A percentile compares a stretch with the other conserved stretches of the same genome.
These are phyloP conservation scores for Diospyros lotus DNA, from an alignment of 148 eudicot species.

Conservation along the genomic window DNA sequence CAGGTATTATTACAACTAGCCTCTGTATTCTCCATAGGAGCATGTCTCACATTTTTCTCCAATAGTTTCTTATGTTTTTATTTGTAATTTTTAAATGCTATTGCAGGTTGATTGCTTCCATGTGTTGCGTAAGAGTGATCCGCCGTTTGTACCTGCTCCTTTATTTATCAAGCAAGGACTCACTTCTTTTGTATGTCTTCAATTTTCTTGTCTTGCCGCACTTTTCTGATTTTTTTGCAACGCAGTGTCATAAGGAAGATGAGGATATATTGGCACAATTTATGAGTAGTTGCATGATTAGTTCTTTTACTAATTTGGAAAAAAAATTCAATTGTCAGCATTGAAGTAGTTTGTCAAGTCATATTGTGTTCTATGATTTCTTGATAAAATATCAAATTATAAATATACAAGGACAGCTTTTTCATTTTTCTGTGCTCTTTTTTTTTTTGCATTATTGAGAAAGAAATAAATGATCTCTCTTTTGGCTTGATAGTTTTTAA, in stretches of 20 bases:
- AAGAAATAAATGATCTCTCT: neutral
- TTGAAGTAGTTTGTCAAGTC: neutral
- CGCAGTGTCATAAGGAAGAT: neutral
- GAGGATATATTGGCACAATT: neutral
- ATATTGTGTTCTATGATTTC: neutral
- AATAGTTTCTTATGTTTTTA: neutral
- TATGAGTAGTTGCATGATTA: neutral
- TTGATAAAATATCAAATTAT: neutral
- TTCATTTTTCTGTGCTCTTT: no score
- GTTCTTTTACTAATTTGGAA: neutral
- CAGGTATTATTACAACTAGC: no score
- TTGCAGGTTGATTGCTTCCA: slow-evolving; percentile 94
- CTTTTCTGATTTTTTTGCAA: neutral
- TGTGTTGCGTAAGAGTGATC: slow-evolving; percentile 89
- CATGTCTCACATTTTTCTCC: neutral
- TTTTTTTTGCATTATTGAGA: neutral
- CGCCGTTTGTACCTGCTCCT: slow-evolving; percentile 82
- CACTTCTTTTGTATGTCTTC: slow-evolving; percentile 69
- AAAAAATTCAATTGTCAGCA: neutral
- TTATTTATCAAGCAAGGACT: slow-evolving; percentile 86
- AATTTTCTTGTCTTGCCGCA: neutral
- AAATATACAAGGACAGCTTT: neutral
- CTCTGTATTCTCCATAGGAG: neutral
- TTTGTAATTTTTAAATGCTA: neutral
- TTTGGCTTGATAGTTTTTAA: neutral